Evolutionary conservation across 495 filamentous ascomycete genomes (phyloP).

Genomic region (Penicillium simplicissimum): DNA sequence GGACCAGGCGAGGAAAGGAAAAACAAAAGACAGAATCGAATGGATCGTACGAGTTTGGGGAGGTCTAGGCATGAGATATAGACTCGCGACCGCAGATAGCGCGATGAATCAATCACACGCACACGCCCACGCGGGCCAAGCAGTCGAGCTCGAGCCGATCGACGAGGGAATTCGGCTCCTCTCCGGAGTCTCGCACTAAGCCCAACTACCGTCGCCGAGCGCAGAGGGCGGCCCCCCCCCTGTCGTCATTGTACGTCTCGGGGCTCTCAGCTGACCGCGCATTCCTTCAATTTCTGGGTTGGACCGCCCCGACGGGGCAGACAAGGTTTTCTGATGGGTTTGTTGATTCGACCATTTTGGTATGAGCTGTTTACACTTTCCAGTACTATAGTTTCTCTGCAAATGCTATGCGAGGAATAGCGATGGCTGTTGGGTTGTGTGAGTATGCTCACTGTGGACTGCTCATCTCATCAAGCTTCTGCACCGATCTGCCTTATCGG

Average conservation of each 20-base stretch:
- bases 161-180: background rate
- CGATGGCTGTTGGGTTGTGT: too few species aligned
- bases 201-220: slow-evolving; percentile 3
- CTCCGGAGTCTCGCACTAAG: background rate
- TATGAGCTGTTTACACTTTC: background rate
- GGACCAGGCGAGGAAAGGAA: background rate
- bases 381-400: background rate
- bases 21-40: background rate
- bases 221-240: slow-evolving; percentile 3
- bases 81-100: background rate
- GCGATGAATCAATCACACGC: background rate
- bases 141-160: background rate
- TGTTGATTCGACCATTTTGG: background rate
- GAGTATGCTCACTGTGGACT: background rate
- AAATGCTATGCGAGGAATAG: background rate
- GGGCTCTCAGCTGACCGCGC: slow-evolving; percentile 8
- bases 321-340: background rate
- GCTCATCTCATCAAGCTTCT: background rate
- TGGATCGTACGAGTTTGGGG: background rate
- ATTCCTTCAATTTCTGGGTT: slow-evolving; percentile 3
- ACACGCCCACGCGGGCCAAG: background rate
- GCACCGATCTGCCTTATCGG: slow-evolving; percentile 12
- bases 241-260: slow-evolving; percentile 18
- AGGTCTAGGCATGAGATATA: background rate
- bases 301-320: background rate